These are phyloP conservation scores for Isatis tinctoria DNA, from an alignment of 345 rosid genomes.

Conservation along the genomic window DNA sequence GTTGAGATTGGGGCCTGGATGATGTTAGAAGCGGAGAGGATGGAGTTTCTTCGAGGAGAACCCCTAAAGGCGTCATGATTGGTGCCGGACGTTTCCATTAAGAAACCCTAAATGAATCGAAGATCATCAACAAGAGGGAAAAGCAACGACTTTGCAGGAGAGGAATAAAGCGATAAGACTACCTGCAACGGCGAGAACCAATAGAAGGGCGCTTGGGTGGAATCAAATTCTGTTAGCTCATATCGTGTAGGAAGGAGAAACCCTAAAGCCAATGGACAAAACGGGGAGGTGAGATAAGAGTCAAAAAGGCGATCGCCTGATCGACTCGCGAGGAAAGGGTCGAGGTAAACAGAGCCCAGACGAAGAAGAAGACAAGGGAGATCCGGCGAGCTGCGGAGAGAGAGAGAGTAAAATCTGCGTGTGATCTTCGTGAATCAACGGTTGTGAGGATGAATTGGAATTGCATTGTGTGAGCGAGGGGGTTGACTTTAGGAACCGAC, in stretches of 20 bases:
- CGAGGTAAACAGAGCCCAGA: background rate
- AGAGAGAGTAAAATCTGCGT: background rate
- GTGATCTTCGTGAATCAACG: conserved; percentile 9
- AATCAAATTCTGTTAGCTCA: conserved; percentile 18
- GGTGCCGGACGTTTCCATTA: conserved; percentile 72
- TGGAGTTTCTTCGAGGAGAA: conserved; percentile 61
- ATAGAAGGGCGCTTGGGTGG: background rate
- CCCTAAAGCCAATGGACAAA: conserved; percentile 11
- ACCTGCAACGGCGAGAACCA: conserved; percentile 5
- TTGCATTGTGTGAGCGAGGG: background rate
- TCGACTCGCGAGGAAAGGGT: background rate
- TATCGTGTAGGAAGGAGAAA: background rate
- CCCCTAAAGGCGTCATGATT: conserved; percentile 63
- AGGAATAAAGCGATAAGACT: background rate
- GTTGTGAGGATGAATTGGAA: background rate
- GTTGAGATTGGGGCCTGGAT: conserved; percentile 89
- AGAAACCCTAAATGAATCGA: conserved; percentile 45
- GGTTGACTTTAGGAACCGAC: conserved; percentile 16
- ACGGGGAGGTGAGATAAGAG: background rate
- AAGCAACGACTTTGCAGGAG: background rate
- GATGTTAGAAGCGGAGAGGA: conserved; percentile 73
- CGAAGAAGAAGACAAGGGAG: conserved; percentile 12
- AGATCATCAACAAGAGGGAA: background rate
- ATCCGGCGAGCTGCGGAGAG: conserved; percentile 27
- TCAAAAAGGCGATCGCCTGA: background rate